Evolutionary conservation across 2,329 filamentous ascomycete species (phyloP).

Genomic region (Aspergillus carbonarius): DNA sequence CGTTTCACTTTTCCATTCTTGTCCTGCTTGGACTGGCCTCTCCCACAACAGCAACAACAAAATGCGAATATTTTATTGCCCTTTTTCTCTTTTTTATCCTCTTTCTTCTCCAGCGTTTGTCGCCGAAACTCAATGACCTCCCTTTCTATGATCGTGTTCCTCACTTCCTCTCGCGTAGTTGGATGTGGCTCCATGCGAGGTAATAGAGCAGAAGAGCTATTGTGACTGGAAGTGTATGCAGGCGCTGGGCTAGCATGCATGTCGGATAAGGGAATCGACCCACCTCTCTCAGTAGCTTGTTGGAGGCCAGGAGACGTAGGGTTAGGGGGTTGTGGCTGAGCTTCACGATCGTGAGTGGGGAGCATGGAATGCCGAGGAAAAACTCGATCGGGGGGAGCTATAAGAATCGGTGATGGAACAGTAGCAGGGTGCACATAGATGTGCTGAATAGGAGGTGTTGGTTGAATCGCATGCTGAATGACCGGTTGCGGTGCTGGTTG

Average conservation of each 20-base stretch:
- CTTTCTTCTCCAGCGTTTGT: slow-evolving; percentile 65
- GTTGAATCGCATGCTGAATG: slow-evolving; percentile 6
- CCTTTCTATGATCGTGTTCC: slow-evolving; percentile 22
- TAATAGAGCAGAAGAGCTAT: slow-evolving; percentile 20
- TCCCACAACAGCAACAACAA: slow-evolving; percentile 65
- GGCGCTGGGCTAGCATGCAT: slow-evolving; percentile 46
- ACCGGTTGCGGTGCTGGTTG: slow-evolving; percentile 4
- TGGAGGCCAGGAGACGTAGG: slow-evolving; percentile 64
- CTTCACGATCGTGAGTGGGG: slow-evolving; percentile 55
- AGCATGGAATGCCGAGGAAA: slow-evolving; percentile 55
- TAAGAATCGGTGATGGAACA: slow-evolving; percentile 55
- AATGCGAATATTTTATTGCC: slow-evolving; percentile 50
- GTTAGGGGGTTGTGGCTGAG: slow-evolving; percentile 55
- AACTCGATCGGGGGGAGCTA: slow-evolving; percentile 42
- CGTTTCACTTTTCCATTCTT: slow-evolving; percentile 64
- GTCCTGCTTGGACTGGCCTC: slow-evolving; percentile 59
- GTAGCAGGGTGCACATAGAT: slow-evolving; percentile 22
- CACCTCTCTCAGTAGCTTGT: slow-evolving; percentile 61
- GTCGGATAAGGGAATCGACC: slow-evolving; percentile 60
- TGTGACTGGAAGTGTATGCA: slow-evolving; percentile 37
- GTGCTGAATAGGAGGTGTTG: slow-evolving; percentile 12
- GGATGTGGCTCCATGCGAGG: slow-evolving; percentile 26
- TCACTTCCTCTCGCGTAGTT: slow-evolving; percentile 23
- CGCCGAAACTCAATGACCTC: slow-evolving; percentile 52
- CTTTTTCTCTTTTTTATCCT: slow-evolving; percentile 60